Evolutionary conservation across 345 rosid species (phyloP).

Genomic region (Acer campestre): DNA sequence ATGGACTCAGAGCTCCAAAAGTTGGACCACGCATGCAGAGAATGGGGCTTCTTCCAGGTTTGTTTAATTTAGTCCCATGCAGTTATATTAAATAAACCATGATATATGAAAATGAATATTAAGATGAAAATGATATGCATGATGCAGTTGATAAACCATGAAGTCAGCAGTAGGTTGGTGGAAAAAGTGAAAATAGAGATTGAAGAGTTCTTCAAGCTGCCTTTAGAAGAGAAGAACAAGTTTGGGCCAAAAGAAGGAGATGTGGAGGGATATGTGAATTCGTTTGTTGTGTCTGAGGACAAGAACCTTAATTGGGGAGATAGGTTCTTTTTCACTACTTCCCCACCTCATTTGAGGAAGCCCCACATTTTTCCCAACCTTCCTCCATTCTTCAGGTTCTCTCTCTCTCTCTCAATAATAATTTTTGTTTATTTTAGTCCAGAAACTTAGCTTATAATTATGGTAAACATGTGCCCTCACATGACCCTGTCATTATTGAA

Average conservation of each 20-base stretch:
- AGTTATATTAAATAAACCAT: too few species aligned
- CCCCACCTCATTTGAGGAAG: slow-evolving; percentile 11
- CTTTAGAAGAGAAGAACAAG: slow-evolving; percentile 5
- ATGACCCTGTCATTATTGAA: too few species aligned
- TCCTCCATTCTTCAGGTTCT: slow-evolving; percentile 32
- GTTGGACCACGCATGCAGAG: slow-evolving; percentile 23
- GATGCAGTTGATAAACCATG: slow-evolving; percentile 29
- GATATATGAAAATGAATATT: background rate
- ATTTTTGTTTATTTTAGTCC: too few species aligned
- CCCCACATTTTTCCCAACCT: slow-evolving; percentile 34
- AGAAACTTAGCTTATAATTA: too few species aligned
- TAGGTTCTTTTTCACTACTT: background rate
- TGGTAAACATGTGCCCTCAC: too few species aligned
- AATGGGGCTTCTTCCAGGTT: slow-evolving; percentile 32
- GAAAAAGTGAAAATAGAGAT: slow-evolving; percentile 16
- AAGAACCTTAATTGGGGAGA: background rate
- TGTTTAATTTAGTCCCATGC: background rate
- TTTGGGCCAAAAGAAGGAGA: slow-evolving; percentile 11
- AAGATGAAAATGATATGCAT: background rate
- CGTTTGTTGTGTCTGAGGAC: background rate
- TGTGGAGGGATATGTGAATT: background rate
- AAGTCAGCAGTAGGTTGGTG: background rate
- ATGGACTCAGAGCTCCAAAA: slow-evolving; percentile 21
- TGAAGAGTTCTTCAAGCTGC: slow-evolving; percentile 19
- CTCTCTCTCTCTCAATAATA: too few species aligned